Evolutionary conservation across 306 rosid species (phyloP), one percentile per base, ranked within the genome.

Genomic region (Prinsepia uniflora): DNA sequence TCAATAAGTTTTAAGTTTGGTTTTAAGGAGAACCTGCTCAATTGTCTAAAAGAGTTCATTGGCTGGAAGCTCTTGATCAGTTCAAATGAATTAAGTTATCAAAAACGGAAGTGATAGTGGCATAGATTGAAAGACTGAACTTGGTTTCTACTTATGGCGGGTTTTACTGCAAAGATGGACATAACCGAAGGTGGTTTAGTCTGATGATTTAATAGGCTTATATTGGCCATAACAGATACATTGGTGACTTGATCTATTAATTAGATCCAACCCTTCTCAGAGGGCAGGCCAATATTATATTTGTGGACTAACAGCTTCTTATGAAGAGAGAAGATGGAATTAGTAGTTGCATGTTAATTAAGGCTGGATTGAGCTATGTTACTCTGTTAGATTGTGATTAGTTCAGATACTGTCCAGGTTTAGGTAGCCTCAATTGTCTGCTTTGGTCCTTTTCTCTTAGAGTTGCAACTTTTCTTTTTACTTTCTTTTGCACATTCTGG

Each of bases 11-110:
- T 24, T 45, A 49, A 12, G 5, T 73, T 42, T 36, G 11, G 63
- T 71, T 24, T 18, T 53, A n/a, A 40, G 54, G 47, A 42, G 56
- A 61, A 43, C 15, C n/a, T 54, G 15, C n/a, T 55, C 67, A 48
- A 14, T 11, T 64, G 61, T n/a, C 55, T 55, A 62, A 55, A 45
- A 22, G 40, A 64, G 54, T 55, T n/a, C 59, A 70, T 63, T 17
- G 41, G 53, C 10, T 68, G 53, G 11, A 4, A 10, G 53, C 44
- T 62, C 22, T 71, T 53, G 56, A 58, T 58, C 44, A 39, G 34
- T 4, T 4, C 1, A 43, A 75, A n/a, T 36, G 50, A 44, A 19
- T 19, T 19, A 3, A 39, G 42, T 5, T 50, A 6, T 22, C 40
- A 3, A 49, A 50, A 68, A 61, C 10, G 50, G 47, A 57, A 50